Conservation (phyloP, 1,284 basidiomycete species). For the Mrakiaceae sp. region DNA sequence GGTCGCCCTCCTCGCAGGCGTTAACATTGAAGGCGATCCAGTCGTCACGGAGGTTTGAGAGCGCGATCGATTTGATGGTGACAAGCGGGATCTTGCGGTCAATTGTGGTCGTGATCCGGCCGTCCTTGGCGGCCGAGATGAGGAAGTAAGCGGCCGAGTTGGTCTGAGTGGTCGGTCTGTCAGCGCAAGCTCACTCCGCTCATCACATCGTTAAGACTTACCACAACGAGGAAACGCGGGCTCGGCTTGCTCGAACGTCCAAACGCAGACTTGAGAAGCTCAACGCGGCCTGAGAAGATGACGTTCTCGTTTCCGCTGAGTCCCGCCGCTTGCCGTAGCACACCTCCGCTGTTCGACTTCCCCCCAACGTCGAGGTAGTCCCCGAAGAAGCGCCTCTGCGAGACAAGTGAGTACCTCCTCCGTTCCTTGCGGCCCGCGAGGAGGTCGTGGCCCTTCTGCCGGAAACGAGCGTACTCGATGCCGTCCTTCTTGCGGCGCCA, state of each 20-base stretch:
- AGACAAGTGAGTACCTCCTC: constrained; percentile 81
- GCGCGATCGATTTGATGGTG: constrained; percentile 69
- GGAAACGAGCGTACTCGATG: constrained; percentile 72
- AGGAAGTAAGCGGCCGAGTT: constrained; percentile 74
- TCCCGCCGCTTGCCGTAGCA: constrained; percentile 61
- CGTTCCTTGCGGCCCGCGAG: constrained; percentile 88
- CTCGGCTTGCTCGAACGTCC: constrained; percentile 82
- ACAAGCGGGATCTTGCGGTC: constrained; percentile 85
- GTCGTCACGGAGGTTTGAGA: constrained; percentile 87
- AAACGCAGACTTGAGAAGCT: constrained; percentile 77
- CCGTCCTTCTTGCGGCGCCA: constrained; percentile 98
- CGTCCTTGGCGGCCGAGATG: constrained; percentile 58
- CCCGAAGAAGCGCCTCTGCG: constrained; percentile 89
- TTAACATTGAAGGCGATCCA: constrained; percentile 79
- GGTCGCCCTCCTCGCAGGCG: constrained; percentile 85
- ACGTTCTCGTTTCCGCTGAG: constrained; percentile 68
- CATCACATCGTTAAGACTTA: constrained; percentile 36
- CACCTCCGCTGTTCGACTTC: constrained; percentile 65
- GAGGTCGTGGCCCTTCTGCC: constrained; percentile 89
- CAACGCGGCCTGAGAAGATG: constrained; percentile 72
- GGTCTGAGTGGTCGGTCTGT: constrained; percentile 45
- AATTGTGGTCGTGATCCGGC: constrained; percentile 47
- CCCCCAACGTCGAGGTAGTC: constrained; percentile 91
- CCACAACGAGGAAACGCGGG: constrained; percentile 82
- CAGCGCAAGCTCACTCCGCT: background rate